A percentile compares a stretch with the other conserved stretches of the same genome.
These are phyloP conservation scores for Saccharomyces hybrid DNA, from an alignment of 1,139 yeast genomes.

Conservation along the genomic window DNA sequence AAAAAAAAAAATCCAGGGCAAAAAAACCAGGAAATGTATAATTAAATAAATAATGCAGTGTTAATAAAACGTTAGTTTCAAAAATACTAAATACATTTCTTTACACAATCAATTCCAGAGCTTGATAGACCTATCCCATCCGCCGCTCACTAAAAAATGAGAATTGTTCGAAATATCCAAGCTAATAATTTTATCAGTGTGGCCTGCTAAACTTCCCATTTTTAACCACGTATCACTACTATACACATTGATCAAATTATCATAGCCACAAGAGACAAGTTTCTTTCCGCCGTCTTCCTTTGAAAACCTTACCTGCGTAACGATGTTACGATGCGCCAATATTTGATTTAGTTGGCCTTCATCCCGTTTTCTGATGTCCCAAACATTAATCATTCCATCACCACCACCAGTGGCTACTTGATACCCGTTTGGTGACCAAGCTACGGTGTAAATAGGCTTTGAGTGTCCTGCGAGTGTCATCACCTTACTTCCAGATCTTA, in stretches of 20 bases:
- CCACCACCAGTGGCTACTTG: conserved; percentile 79
- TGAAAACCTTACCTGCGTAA: conserved; percentile 58
- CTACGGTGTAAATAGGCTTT: conserved; percentile 61
- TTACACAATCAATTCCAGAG: conserved; percentile 37
- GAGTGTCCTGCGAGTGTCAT: conserved; percentile 59
- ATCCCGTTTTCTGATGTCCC: conserved; percentile 65
- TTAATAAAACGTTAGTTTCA: background rate
- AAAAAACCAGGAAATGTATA: conserved; percentile 5
- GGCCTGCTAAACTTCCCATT: conserved; percentile 49
- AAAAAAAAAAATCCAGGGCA: conserved; percentile 6
- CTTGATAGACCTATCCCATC: conserved; percentile 79
- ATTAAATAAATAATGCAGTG: background rate
- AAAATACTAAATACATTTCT: background rate
- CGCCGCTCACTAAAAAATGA: conserved; percentile 48
- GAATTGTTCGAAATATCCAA: conserved; percentile 48
- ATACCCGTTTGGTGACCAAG: conserved; percentile 71
- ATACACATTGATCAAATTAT: conserved; percentile 56
- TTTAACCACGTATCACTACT: conserved; percentile 68
- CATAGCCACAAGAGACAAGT: conserved; percentile 62
- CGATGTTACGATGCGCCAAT: conserved; percentile 69
- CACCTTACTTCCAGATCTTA: conserved; percentile 66
- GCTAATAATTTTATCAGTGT: conserved; percentile 65
- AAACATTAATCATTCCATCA: conserved; percentile 69
- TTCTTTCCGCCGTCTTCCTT: conserved; percentile 39
- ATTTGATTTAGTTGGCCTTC: conserved; percentile 40